Base-by-base conservation (phyloP, 352 stramenopile genomes). In the Pythium brachiatum region DNA sequence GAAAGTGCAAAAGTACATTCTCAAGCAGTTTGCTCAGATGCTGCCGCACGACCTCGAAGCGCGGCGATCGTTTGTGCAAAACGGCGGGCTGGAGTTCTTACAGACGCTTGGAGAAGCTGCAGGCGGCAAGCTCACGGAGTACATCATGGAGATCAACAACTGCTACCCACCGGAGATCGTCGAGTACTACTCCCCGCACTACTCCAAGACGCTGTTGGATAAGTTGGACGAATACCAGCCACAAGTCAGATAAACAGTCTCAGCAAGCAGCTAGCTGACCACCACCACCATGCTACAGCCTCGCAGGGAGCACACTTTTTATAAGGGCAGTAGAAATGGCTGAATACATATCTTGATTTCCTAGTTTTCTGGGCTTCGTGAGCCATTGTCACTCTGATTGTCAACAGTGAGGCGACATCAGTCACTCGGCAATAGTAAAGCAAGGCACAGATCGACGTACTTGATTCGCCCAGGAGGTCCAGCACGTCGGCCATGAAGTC, bases 1-100 rank as follows among this genome's bases (percentile, higher is more conserved):
- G 60, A 98, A 98, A 68, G 92, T 98, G 36, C 91, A 98, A 68
- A 98, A 98, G 87, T 98, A 98, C 74, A 96, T 98, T 56, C 79
- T 98, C 34, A 92, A 95, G 60, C 94, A 98, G 70, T 98, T 98
- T 70, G 93, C 94, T 18, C 88, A 97, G 66, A 90, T 98, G 68
- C 70, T 98, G 11, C 94, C 94, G 21, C 92, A 98, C 62, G 94
- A 98, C 66, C 78, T 97, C 13, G 91, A 97, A 36, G 94, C 93
- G 9, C 81, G 94, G 8, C 77, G 92, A 4, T 93, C 89, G 9
- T 98, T 98, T 63, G 92, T 98, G 39, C 86, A 95, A 54, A 98
- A 94, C 60, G 94, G 95, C 16, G 92, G 93, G 0, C 76, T 98
- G 43, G 92, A 98, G 66, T 94, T 96, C 72, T 66, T 97, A 34